Base-by-base conservation (phyloP, 2,329 filamentous ascomycete species). In the Colletotrichum echinochloae region DNA sequence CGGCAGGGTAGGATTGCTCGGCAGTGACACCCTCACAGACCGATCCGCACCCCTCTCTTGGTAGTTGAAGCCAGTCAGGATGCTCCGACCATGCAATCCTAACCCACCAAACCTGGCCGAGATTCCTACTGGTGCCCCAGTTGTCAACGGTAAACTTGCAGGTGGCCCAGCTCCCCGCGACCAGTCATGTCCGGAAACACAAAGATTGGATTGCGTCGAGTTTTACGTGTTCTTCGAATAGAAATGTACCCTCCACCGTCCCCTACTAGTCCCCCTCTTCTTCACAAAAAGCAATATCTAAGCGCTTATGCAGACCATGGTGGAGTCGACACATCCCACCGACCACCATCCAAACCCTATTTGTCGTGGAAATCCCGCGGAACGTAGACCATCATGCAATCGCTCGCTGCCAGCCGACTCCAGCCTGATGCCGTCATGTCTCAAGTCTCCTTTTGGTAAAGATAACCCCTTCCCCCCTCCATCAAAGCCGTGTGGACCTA, bases 351-450 rank as follows among this genome's bases (percentile, higher is more conserved):
- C n/a, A n/a, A 37, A 26, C 12, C 12, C 23, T 6, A 30, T 33
- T 39, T 26, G 18, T 2, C 12, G 37, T n/a, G 2, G 39, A n/a
- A 3, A 16, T 2, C 9, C 28, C 23, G 39, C 5, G 48, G 35
- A 16, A 16, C 12, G n/a, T 9, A n/a, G 33, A 26, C 11, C 41
- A 6, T 39, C 12, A 54, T 60, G 39, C 23, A 60, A 20, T 18
- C 48, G 54, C 3, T 23, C 37, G 37, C 37, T 37, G 14, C 44
- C 48, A 35, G 6, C 23, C 4, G 28, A 65, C 35, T 51, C 44
- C 28, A 52, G 28, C 55, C 44, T 37, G 35, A 60, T 69, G 30
- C 61, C 35, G 44, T 23, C 5, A n/a, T 14, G 28, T 48, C 39
- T 48, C 12, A 39, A 60, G 8, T 28, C 30, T 16, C 35, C 18